Conservation (phyloP, 2,329 filamentous ascomycete genomes). For the Emmonsiellopsis sp. region DNA sequence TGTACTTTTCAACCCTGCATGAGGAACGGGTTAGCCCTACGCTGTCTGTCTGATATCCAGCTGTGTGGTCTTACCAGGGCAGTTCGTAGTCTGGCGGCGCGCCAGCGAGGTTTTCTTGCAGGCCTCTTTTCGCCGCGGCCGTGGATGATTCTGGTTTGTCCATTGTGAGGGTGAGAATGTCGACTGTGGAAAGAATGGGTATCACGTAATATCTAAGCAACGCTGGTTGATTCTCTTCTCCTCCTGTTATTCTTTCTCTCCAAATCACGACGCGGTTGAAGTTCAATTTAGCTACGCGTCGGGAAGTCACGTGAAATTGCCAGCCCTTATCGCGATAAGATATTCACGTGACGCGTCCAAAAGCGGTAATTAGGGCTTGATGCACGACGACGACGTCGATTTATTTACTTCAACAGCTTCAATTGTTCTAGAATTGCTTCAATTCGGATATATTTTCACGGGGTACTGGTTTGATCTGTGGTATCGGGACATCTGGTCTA, state of each 20-base stretch:
- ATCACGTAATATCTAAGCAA: neutral
- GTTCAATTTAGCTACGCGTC: conserved; percentile 2
- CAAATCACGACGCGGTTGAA: neutral
- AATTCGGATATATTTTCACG: neutral
- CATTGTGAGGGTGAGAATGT: conserved; percentile 20
- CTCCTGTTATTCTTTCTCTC: neutral
- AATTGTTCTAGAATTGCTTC: neutral
- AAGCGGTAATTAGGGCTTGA: neutral
- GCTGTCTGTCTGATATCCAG: neutral
- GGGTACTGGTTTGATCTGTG: neutral
- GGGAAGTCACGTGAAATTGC: neutral
- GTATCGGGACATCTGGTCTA: neutral
- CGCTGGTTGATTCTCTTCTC: neutral
- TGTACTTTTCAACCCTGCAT: conserved; percentile 92
- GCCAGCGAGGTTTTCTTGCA: conserved; percentile 31
- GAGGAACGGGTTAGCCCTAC: neutral
- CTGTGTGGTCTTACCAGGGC: conserved; percentile 32
- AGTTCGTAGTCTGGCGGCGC: conserved; percentile 39
- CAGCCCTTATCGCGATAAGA: conserved; percentile 2
- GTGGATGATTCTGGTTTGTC: conserved; percentile 40
- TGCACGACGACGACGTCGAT: neutral
- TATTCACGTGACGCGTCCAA: neutral
- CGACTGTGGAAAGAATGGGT: neutral
- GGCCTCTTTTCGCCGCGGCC: conserved; percentile 32
- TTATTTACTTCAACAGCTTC: neutral